A percentile compares a stretch with the other conserved stretches of the same genome.
Conservation (phyloP, 768 basidiomycete species). For the Mrakia frigida region DNA sequence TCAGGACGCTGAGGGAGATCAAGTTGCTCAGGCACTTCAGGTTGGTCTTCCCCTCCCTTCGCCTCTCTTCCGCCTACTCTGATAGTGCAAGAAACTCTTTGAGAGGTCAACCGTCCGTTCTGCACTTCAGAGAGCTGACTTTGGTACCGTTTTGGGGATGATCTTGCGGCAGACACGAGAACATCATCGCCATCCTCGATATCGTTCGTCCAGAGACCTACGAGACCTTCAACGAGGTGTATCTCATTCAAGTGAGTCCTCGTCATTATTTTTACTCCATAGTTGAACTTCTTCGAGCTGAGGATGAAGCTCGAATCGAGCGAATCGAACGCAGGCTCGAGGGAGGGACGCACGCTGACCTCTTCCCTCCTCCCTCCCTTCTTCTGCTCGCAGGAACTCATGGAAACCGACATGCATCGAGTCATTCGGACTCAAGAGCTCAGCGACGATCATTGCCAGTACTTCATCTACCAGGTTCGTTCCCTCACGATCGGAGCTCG, state of each 20-base stretch:
- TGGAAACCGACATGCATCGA: constrained; percentile 92
- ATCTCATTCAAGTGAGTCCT: constrained; percentile 36
- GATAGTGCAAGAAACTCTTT: too few relatives aligned
- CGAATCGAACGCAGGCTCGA: neutral
- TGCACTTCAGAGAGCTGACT: too few relatives aligned
- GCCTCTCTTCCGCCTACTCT: neutral
- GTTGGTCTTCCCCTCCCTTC: constrained; percentile 40
- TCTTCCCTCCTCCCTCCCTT: constrained; percentile 56
- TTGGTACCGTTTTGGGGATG: constrained; percentile 57
- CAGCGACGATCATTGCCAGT: constrained; percentile 74
- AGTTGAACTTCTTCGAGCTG: constrained; percentile 49
- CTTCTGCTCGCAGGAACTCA: constrained; percentile 70
- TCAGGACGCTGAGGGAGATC: constrained; percentile 77
- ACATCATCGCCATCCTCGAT: constrained; percentile 93
- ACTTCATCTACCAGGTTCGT: constrained; percentile 60
- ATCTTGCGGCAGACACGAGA: constrained; percentile 48
- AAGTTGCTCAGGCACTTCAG: constrained; percentile 76
- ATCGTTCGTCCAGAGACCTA: constrained; percentile 74
- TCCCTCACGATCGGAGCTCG: too few relatives aligned
- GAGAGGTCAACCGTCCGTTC: too few relatives aligned
- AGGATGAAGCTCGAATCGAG: too few relatives aligned
- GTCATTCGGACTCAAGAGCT: constrained; percentile 92
- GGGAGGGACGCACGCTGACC: neutral
- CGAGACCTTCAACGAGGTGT: constrained; percentile 81
- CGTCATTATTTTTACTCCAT: neutral